Base-by-base conservation (phyloP, 73 alveolate species). In the Paramecium pentaurelia region DNA sequence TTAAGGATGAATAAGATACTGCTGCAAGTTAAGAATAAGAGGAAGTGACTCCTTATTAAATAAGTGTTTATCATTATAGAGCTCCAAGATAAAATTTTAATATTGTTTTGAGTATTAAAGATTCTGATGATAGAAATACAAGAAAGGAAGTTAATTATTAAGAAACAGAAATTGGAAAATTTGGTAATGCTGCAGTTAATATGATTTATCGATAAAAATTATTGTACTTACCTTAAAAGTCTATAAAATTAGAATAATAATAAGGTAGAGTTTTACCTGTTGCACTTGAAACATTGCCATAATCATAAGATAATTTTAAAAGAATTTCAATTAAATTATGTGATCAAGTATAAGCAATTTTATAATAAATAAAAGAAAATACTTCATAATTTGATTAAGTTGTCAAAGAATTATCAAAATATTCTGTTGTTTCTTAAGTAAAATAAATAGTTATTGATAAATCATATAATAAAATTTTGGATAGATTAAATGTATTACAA, bases 91-190 rank as follows among this genome's bases (percentile, higher is more conserved):
- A 64, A 34, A 64, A 34, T 34, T 64, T 64, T 34, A 64, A 64
- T 64, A 32, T 64, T 6, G 84, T 64, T 6, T 27, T 64, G 14
- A 34, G 12, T 32, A 32, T 64, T 32, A 64, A 64, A 10, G 84
- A 64, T 64, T 64, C 84, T 10, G 84, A 64, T 64, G 84, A 64
- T 34, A 64, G 84, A 64, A 64, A 64, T 9, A 64, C 84, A 28
- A 64, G 84, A n/a, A 64, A 25, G 12, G 84, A 64, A 12, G 84
- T 64, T 6, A 64, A 64, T 64, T 64, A 64, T 64, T 64, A 64
- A 18, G 84, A 64, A 64, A 64, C 84, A 25, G 84, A 64, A 64
- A 64, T 64, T 1, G 84, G 84, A 28, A 32, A 64, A 40, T 73
- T 73, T 37, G 87, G 87, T 6, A 44, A 37, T 36, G 60, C 47